Evolutionary conservation across 768 basidiomycete genomes (phyloP).

Genomic region (Leccinum longicurvipes): DNA sequence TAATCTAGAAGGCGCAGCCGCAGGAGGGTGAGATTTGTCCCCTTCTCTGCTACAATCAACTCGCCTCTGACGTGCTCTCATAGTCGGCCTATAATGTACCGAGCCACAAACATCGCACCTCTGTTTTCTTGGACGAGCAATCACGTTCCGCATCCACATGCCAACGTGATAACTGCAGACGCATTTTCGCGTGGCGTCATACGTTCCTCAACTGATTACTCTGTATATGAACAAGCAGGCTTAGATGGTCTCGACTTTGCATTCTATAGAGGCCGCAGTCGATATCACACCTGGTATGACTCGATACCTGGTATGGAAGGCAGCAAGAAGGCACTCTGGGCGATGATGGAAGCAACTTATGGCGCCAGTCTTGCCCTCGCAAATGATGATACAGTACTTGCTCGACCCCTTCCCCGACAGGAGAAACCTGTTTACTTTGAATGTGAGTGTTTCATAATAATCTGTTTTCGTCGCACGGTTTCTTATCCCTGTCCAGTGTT

Average conservation of each 20-base stretch:
- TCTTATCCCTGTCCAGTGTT: conserved; percentile 47
- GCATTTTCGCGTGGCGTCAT: conserved; percentile 63
- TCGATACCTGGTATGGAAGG: conserved; percentile 57
- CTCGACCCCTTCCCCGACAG: conserved; percentile 21
- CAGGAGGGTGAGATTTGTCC: conserved; percentile 57
- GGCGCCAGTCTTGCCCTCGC: conserved; percentile 55
- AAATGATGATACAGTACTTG: conserved; percentile 36
- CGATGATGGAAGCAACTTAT: conserved; percentile 68
- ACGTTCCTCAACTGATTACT: conserved; percentile 70
- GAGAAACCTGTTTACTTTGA: conserved; percentile 65
- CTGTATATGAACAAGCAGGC: conserved; percentile 54
- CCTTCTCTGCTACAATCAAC: neutral
- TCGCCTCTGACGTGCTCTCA: neutral
- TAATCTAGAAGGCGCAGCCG: conserved; percentile 79
- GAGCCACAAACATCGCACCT: conserved; percentile 58
- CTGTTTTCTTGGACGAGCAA: conserved; percentile 47
- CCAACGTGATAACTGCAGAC: conserved; percentile 66
- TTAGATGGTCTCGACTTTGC: conserved; percentile 76
- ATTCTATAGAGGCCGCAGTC: conserved; percentile 70
- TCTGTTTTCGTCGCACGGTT: neutral
- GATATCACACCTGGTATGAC: conserved; percentile 77
- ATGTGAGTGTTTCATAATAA: conserved; percentile 39
- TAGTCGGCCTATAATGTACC: conserved; percentile 76
- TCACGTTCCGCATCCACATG: conserved; percentile 64
- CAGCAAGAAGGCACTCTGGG: conserved; percentile 60